Percentiles rank a stretch among this genome's conserved stretches.
phyloP scores from a whole-genome alignment of 2,329 filamentous ascomycete species.

The Apiospora hydei region DNA sequence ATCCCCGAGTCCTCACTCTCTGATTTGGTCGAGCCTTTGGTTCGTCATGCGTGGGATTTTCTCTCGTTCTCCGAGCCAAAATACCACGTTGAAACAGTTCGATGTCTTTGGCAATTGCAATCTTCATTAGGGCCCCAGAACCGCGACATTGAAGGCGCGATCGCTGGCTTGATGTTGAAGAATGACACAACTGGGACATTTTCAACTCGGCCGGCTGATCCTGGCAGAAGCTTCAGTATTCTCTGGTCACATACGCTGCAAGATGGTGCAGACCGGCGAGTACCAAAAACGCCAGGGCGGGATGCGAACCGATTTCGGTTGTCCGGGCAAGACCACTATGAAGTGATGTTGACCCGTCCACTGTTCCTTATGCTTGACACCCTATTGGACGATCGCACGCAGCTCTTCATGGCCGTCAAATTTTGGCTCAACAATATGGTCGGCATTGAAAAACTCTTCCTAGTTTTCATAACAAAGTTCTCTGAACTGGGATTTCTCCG shows the following conservation, averaged over 20 bases:
- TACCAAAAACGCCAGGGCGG: slow-evolving; percentile 47
- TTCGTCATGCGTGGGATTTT: slow-evolving; percentile 79
- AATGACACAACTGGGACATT: slow-evolving; percentile 56
- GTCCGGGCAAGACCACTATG: slow-evolving; percentile 67
- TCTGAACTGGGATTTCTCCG: slow-evolving; percentile 61
- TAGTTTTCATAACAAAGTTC: slow-evolving; percentile 66
- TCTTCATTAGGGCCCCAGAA: slow-evolving; percentile 70
- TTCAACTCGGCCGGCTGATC: slow-evolving; percentile 60
- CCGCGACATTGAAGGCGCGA: slow-evolving; percentile 81
- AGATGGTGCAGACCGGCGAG: slow-evolving; percentile 58
- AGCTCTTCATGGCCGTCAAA: slow-evolving; percentile 78
- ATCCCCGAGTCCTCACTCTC: slow-evolving; percentile 62
- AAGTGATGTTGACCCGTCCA: slow-evolving; percentile 80
- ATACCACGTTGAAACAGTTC: slow-evolving; percentile 92
- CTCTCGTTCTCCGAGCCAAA: slow-evolving; percentile 85
- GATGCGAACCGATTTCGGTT: slow-evolving; percentile 49
- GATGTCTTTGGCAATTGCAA: slow-evolving; percentile 86
- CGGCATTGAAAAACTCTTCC: slow-evolving; percentile 69
- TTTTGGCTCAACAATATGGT: slow-evolving; percentile 78
- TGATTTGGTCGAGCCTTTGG: slow-evolving; percentile 71
- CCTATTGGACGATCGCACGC: slow-evolving; percentile 74
- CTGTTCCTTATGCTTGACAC: slow-evolving; percentile 83
- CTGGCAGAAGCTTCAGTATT: slow-evolving; percentile 74
- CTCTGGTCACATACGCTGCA: slow-evolving; percentile 84
- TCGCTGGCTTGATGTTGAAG: slow-evolving; percentile 73